phyloP scores from a whole-genome alignment of 75 land plant genomes.

The Pinus tabuliformis region DNA sequence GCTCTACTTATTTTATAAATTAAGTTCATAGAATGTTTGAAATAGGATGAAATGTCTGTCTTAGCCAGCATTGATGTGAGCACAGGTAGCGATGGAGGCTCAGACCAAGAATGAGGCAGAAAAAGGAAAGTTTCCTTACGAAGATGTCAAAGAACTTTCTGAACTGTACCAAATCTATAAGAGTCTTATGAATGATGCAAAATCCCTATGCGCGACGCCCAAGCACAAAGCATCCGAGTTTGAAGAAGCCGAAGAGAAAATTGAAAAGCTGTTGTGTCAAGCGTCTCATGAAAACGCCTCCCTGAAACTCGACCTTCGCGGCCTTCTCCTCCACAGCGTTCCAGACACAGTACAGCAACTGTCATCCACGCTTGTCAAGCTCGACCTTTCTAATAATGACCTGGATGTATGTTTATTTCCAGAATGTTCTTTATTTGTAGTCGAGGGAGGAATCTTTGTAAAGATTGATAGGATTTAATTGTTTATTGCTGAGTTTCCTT shows the following conservation, averaged over 20 bases:
- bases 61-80: neutral
- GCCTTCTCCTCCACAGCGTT: neutral
- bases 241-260: neutral
- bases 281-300: neutral
- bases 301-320: neutral
- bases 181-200: neutral
- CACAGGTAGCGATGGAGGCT: neutral
- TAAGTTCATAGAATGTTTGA: neutral
- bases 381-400: conserved; percentile 57
- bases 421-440: neutral
- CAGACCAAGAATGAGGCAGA: neutral
- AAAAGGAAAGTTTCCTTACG: neutral
- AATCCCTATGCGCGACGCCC: neutral
- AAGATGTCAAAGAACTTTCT: neutral
- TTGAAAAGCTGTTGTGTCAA: neutral
- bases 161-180: neutral
- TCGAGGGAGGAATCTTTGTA: too few relatives aligned
- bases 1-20: neutral
- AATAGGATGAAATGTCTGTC: too few relatives aligned
- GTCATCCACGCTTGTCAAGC: conserved; percentile 21
- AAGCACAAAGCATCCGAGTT: neutral
- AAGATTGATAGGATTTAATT: neutral
- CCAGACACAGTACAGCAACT: neutral
- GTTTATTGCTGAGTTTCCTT: conserved; percentile 35
- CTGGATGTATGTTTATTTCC: conserved; percentile 31